Base-by-base conservation (phyloP, 2,329 filamentous ascomycete species). In the Ambrosiella beaveri region DNA sequence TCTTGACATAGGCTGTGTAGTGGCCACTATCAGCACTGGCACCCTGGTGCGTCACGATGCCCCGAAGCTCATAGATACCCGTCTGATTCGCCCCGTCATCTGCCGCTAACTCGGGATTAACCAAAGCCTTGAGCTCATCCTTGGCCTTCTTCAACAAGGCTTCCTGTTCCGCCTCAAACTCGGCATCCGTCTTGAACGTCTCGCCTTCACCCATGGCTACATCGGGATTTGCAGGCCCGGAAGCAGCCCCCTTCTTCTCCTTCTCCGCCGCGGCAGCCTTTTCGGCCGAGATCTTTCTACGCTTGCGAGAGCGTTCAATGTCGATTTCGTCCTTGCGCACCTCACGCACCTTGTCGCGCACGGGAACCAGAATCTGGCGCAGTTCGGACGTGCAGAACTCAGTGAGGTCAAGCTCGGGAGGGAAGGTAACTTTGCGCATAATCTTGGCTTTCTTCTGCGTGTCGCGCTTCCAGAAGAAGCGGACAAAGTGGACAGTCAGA, bases 371-470 rank as follows among this genome's bases (percentile, higher is more conserved):
- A 64, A 86, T 80, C 67, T 84, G 84, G 69, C 82, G 85, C 62
- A 98, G 75, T 57, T 93, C 85, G 35, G 97, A 90, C 11, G 90
- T 91, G 71, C 93, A 98, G 71, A 95, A 96, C 68, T 98, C 93
- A 19, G 95, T 83, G 44, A 88, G 82, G 66, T 98, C 93, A 39
- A 98, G 75, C 71, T 98, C 93, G 55, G 87, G 83, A 6, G 91
- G 91, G 68, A 98, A 98, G 0, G 88, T 91, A 59, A 98, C 93
- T 73, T 97, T 98, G 68, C 90, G 87, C 87, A 98, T 91, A 65
- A 98, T 98, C 78, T 98, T 98, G 64, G 91, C 90, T 77, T 98
- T 98, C 75, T 97, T 97, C 71, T 94, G 85, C 2, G 88, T 89
- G 64, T 95, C 88, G 52, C 85, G 82, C 68, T 95, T 91, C 93